Conservation (phyloP, 805 yeast species). For the Grigorovia jiainica region DNA sequence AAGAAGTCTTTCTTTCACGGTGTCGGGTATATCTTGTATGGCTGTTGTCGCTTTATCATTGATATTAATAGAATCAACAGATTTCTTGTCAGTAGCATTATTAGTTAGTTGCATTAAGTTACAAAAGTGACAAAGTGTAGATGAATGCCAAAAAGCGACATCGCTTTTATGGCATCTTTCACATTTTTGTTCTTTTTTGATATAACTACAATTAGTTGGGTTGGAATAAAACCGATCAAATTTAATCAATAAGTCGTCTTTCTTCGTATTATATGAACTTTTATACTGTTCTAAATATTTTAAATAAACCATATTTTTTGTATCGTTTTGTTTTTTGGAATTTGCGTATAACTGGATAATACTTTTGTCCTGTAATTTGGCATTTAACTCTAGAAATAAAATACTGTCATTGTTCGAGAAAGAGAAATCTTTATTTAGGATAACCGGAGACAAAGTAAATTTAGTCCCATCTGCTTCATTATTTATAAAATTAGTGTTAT, state of each 20-base stretch:
- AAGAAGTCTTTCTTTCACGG: background rate
- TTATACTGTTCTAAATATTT: constrained; percentile 9
- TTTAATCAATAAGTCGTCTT: background rate
- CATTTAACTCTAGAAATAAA: constrained; percentile 3
- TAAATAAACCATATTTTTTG: constrained; percentile 3
- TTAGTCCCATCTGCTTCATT: background rate
- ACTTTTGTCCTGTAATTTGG: constrained; percentile 1
- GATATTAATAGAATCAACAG: background rate
- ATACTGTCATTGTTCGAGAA: background rate
- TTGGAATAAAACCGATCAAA: background rate
- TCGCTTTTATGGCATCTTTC: constrained; percentile 8
- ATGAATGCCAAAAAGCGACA: constrained; percentile 16
- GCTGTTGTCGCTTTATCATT: too few species aligned
- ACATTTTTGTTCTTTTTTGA: constrained; percentile 8
- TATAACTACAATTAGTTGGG: background rate
- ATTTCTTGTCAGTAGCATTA: background rate
- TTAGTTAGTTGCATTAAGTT: constrained; percentile 3
- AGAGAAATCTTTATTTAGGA: constrained; percentile 8
- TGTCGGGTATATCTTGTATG: background rate
- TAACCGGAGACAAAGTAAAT: constrained; percentile 7
- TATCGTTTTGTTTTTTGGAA: constrained; percentile 4
- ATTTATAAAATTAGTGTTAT: background rate
- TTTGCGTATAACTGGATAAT: constrained; percentile 8
- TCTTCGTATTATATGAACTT: background rate
- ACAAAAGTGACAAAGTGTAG: constrained; percentile 14